Base-by-base conservation (phyloP, 129 eudicot genomes). In the Pittosporum tobira region DNA sequence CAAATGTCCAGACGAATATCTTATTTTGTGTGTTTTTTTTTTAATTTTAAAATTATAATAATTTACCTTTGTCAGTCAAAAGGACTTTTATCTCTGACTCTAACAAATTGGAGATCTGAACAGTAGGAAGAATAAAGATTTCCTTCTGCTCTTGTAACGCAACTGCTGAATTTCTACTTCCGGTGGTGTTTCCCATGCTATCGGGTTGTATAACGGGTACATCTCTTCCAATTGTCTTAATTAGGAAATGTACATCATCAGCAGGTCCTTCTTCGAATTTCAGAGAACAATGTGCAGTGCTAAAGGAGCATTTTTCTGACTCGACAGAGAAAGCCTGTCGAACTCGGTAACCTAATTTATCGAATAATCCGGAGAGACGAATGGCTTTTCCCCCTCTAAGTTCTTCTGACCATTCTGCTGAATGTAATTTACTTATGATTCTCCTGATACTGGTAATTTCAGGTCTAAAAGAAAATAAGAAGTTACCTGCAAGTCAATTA, bases 321-420 rank as follows among this genome's bases (percentile, higher is more conserved):
- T 82, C 75, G 26, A 76, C 62, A 30, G 88, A 78, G 48, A 93
- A 79, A 36, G 96, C 94, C 63, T 79, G 79, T 36, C 88, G 77
- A 43, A 87, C 94, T 66, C 79, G 69, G 75, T 87, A 93, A 65
- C 78, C 68, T 63, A 93, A 68, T 79, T 87, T 93, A 75, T 93
- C 94, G 64, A 84, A 83, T 71, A 93, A 57, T 61, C 96, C 94
- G 23, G 93, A 93, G 28, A 93, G 77, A 65, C 62, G 82, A 46
- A 87, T 73, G 62, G 96, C 88, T 69, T 93, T 93, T 64, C 88
- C 93, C 29, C 99, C 96, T 81, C 77, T 77, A 47, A 93, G 84
- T 57, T 84, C 81, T 51, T 84, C 88, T 71, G 99, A 93, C 99
- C 99, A 93, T 55, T 78, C 94, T 64, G 75, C 76, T 60, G 86